Evolutionary conservation across 2,329 filamentous ascomycete species (phyloP).

Genomic region (Rutstroemia sp.): DNA sequence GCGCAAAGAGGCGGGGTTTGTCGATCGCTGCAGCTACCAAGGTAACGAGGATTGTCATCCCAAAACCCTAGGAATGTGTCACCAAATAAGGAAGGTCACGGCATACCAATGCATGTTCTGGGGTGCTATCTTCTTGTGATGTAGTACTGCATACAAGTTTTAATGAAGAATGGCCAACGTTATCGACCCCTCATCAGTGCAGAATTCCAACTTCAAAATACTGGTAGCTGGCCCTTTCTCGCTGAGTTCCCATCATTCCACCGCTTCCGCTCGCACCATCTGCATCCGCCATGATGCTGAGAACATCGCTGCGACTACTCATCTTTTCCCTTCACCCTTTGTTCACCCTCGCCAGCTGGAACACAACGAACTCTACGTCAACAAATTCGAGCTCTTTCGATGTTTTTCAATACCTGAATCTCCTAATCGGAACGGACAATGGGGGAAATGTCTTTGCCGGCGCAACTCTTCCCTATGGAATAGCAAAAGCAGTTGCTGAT

Average conservation of each 20-base stretch:
- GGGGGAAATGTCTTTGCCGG: slow-evolving; percentile 47
- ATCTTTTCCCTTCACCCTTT: background rate
- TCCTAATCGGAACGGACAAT: slow-evolving; percentile 45
- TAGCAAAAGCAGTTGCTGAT: slow-evolving; percentile 50
- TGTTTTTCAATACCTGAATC: slow-evolving; percentile 34
- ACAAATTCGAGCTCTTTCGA: slow-evolving; percentile 5
- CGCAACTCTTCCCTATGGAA: slow-evolving; percentile 45
- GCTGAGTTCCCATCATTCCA: background rate
- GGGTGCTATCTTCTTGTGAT: background rate
- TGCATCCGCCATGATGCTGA: background rate
- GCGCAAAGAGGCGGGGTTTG: background rate
- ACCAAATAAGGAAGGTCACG: background rate
- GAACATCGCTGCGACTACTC: background rate
- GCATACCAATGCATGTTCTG: background rate
- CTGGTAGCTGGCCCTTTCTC: background rate
- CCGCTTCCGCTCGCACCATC: background rate
- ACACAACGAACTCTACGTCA: background rate
- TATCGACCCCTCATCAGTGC: background rate
- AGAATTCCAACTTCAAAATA: background rate
- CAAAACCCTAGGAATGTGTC: background rate
- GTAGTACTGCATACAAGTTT: slow-evolving; percentile 2
- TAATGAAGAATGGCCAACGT: background rate
- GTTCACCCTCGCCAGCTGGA: slow-evolving; percentile 1
- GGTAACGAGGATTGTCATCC: background rate
- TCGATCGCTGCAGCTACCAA: background rate